phyloP scores from a whole-genome alignment of 1,139 yeast genomes.

The Geotrichum histeridarum region DNA sequence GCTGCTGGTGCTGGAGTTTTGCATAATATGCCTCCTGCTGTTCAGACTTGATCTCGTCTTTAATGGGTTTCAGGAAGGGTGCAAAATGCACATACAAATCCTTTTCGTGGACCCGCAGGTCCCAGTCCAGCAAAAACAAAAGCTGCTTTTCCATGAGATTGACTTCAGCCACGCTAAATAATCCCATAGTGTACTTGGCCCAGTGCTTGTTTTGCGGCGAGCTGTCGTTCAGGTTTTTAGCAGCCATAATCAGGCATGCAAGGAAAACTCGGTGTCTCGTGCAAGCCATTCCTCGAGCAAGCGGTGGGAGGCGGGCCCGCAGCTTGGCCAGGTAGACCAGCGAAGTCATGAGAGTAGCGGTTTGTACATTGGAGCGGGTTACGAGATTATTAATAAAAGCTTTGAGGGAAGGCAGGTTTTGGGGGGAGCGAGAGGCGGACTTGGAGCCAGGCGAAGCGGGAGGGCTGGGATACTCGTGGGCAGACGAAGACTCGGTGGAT shows the following conservation, averaged over 20 bases:
- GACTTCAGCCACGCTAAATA: slow-evolving; percentile 69
- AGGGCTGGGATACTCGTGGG: slow-evolving; percentile 2
- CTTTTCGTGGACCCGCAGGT: slow-evolving; percentile 58
- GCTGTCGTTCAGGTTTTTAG: slow-evolving; percentile 86
- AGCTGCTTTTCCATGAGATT: slow-evolving; percentile 90
- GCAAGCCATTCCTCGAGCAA: slow-evolving; percentile 88
- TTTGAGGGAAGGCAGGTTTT: slow-evolving; percentile 43
- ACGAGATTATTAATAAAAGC: slow-evolving; percentile 71
- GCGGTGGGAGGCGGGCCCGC: slow-evolving; percentile 74
- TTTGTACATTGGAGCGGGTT: slow-evolving; percentile 81
- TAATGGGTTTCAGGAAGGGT: slow-evolving; percentile 50
- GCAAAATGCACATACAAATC: slow-evolving; percentile 67
- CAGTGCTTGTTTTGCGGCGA: slow-evolving; percentile 94
- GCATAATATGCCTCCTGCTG: slow-evolving; percentile 4
- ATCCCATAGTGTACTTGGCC: slow-evolving; percentile 85
- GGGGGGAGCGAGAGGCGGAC: background rate
- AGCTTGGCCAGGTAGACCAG: slow-evolving; percentile 74
- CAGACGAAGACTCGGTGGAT: slow-evolving; percentile 10
- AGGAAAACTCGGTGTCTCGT: slow-evolving; percentile 89
- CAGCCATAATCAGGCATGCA: slow-evolving; percentile 81
- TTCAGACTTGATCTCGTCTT: background rate
- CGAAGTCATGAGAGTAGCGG: slow-evolving; percentile 91
- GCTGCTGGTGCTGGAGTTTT: background rate
- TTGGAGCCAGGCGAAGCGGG: background rate
- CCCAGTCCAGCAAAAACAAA: slow-evolving; percentile 78